These are phyloP conservation scores for Parvularia atlantis DNA, from an alignment of 78 protist genomes.

Conservation along the genomic window DNA sequence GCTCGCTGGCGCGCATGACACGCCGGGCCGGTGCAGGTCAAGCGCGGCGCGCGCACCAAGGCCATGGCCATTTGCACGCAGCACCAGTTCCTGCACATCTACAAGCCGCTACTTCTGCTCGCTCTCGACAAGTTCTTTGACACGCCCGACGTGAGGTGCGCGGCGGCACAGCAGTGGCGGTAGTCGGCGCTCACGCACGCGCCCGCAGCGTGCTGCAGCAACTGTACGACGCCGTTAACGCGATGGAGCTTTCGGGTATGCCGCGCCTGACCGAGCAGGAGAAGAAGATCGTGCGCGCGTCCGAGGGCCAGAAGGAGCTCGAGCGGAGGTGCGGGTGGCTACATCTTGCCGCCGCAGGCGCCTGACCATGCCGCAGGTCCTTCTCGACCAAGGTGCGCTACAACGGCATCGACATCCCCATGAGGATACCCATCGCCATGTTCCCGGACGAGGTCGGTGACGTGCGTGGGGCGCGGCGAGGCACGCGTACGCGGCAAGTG, in stretches of 20 bases:
- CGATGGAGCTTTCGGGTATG: constrained; percentile 51
- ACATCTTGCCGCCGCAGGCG: no score
- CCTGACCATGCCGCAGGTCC: no score
- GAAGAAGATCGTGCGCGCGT: neutral
- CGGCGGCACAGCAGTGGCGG: no score
- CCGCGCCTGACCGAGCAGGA: constrained; percentile 29
- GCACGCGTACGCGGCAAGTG: no score
- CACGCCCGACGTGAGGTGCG: constrained; percentile 8
- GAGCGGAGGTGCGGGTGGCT: no score
- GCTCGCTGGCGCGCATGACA: constrained; percentile 3
- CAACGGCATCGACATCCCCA: constrained; percentile 19
- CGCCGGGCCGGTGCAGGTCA: neutral
- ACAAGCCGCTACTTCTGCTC: constrained; percentile 54
- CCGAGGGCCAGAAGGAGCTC: neutral
- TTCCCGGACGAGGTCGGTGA: constrained; percentile 66
- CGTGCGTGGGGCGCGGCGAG: neutral
- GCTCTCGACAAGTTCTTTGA: constrained; percentile 46
- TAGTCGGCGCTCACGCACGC: no score
- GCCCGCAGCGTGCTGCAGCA: constrained; percentile 42
- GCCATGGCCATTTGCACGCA: constrained; percentile 67
- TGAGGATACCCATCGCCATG: constrained; percentile 44
- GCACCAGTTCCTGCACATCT: constrained; percentile 46
- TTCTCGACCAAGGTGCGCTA: neutral
- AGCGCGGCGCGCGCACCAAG: constrained; percentile 55
- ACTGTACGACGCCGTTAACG: constrained; percentile 55